Evolutionary conservation across 1,284 basidiomycete species (phyloP).

Genomic region (Fistulina hepatica): DNA sequence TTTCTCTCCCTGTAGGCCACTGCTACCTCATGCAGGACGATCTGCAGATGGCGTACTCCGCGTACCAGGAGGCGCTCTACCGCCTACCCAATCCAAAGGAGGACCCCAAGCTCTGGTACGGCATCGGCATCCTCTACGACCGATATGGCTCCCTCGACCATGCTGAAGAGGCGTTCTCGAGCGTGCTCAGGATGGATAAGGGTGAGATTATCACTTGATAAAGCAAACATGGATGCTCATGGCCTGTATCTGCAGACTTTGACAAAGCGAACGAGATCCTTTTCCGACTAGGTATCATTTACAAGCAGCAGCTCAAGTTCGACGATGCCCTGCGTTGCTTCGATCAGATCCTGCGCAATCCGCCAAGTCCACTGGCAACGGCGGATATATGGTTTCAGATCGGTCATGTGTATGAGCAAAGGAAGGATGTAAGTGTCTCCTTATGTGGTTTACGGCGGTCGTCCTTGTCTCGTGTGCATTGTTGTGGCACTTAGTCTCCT

Average conservation of each 20-base stretch:
- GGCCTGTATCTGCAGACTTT: slow-evolving; percentile 67
- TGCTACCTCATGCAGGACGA: slow-evolving; percentile 99
- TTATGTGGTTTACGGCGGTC: neutral
- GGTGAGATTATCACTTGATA: slow-evolving; percentile 36
- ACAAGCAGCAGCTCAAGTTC: slow-evolving; percentile 97
- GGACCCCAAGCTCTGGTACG: slow-evolving; percentile 99
- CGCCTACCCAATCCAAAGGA: slow-evolving; percentile 94
- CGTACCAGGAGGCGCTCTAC: slow-evolving; percentile 97
- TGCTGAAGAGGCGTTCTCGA: slow-evolving; percentile 96
- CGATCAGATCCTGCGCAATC: slow-evolving; percentile 91
- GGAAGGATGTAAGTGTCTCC: slow-evolving; percentile 74
- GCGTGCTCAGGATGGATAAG: slow-evolving; percentile 94
- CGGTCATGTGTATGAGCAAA: slow-evolving; percentile 96
- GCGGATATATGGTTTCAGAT: slow-evolving; percentile 99
- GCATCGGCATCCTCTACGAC: slow-evolving; percentile 98
- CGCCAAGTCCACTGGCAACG: slow-evolving; percentile 90
- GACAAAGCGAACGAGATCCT: slow-evolving; percentile 99
- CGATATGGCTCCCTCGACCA: slow-evolving; percentile 97
- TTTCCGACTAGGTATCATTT: slow-evolving; percentile 97
- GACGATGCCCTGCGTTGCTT: slow-evolving; percentile 82
- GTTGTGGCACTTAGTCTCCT: no score
- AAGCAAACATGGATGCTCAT: slow-evolving; percentile 18
- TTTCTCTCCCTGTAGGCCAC: slow-evolving; percentile 47
- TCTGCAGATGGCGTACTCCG: slow-evolving; percentile 95
- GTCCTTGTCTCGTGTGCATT: neutral